Percentiles rank a stretch among this genome's conserved stretches.
Conservation (phyloP, 2,329 filamentous ascomycete genomes). For the Botrytis porri region DNA sequence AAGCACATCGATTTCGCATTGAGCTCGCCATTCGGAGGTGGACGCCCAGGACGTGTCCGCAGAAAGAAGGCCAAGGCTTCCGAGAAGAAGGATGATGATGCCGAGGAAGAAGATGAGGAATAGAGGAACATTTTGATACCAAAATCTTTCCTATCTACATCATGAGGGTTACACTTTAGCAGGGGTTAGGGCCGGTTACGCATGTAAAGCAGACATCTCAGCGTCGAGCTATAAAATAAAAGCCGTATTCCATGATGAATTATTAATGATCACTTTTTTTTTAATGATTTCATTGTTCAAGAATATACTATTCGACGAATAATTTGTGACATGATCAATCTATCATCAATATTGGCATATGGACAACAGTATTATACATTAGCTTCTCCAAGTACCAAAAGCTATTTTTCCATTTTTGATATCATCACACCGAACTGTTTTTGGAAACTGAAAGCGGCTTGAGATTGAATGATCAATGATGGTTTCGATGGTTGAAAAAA, state of each 20-base stretch:
- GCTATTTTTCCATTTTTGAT: not conserved
- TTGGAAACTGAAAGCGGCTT: not conserved
- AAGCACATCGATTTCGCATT: conserved; percentile 99
- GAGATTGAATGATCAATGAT: not conserved
- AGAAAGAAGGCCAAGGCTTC: conserved; percentile 99
- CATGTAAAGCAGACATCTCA: conserved; percentile 18
- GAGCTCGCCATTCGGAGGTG: conserved; percentile 95
- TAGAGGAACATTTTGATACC: conserved; percentile 39
- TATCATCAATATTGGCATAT: not conserved
- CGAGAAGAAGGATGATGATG: conserved; percentile 76
- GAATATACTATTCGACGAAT: not conserved
- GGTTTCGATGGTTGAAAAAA: not conserved
- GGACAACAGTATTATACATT: not conserved
- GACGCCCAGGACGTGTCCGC: conserved; percentile 93
- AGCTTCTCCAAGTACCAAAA: not conserved
- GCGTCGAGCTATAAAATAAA: conserved; percentile 20
- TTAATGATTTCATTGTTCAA: conserved; percentile 8
- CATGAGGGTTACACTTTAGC: conserved; percentile 2
- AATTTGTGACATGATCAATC: too few relatives aligned
- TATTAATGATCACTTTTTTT: conserved; percentile 10
- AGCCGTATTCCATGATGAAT: conserved; percentile 18
- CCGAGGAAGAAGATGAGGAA: conserved; percentile 80
- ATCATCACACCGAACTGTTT: not conserved
- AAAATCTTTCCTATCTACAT: conserved; percentile 13
- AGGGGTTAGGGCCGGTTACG: conserved; percentile 13